phyloP scores from a whole-genome alignment of 2,329 filamentous ascomycete species.

The Trichoderma koningii region DNA sequence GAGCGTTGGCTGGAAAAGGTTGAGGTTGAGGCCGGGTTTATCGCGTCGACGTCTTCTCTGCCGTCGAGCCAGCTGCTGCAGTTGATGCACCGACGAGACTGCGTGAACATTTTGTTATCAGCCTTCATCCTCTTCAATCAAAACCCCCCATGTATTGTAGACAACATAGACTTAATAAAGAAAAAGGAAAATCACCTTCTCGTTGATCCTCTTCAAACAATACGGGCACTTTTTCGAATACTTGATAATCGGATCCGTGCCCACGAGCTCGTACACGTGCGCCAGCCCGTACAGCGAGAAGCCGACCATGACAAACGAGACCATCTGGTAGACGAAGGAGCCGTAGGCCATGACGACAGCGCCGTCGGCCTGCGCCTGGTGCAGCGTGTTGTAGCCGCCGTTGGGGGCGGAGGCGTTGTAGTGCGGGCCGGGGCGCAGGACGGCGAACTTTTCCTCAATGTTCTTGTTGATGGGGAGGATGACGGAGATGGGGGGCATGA shows the following conservation, averaged over 20 bases:
- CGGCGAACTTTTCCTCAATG: conserved; percentile 73
- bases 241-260: conserved; percentile 70
- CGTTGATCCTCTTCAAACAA: conserved; percentile 63
- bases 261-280: conserved; percentile 60
- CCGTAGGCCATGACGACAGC: conserved; percentile 73
- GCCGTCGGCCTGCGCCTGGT: conserved; percentile 69
- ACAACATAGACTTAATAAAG: too few relatives aligned
- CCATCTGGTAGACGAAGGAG: conserved; percentile 62
- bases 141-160: too few relatives aligned
- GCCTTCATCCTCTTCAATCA: too few relatives aligned
- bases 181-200: conserved; percentile 51
- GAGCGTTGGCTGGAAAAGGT: too few relatives aligned
- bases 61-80: conserved; percentile 57
- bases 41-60: conserved; percentile 45
- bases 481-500: conserved; percentile 69
- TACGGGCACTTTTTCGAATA: conserved; percentile 68
- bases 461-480: conserved; percentile 70
- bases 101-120: not conserved
- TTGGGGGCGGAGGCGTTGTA: conserved; percentile 45
- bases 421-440: conserved; percentile 60
- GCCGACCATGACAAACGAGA: conserved; percentile 68
- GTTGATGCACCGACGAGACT: conserved; percentile 51
- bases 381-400: conserved; percentile 70
- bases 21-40: not conserved
- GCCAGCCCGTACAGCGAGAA: conserved; percentile 66